Evolutionary conservation across 78 protist genomes (phyloP).

Genomic region (Protostelium mycophagum): DNA sequence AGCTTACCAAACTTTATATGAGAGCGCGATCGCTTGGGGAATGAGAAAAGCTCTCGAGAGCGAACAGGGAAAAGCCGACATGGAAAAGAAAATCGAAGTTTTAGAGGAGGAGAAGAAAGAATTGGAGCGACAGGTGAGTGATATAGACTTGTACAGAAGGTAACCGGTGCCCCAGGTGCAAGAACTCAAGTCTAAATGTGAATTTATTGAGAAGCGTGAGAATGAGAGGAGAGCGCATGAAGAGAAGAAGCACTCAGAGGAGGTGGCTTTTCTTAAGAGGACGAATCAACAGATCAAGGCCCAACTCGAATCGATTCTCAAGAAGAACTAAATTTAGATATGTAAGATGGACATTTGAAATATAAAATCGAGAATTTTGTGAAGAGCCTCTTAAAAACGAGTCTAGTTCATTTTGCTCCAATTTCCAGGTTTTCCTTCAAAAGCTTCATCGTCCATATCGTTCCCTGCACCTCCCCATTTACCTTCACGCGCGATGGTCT

Average conservation of each 20-base stretch:
- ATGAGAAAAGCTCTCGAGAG: conserved; percentile 85
- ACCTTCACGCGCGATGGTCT: not conserved
- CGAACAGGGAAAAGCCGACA: conserved; percentile 67
- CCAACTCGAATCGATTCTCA: conserved; percentile 66
- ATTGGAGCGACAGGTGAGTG: conserved; percentile 40
- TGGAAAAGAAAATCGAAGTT: conserved; percentile 50
- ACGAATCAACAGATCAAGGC: conserved; percentile 73
- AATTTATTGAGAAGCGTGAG: conserved; percentile 60
- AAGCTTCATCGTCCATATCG: not conserved
- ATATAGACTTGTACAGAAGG: not conserved
- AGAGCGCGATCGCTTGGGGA: conserved; percentile 83
- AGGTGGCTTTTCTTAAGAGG: conserved; percentile 69
- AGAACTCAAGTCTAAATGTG: conserved; percentile 66
- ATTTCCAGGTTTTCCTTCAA: not conserved
- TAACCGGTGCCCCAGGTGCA: not conserved
- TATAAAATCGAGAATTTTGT: too few species aligned
- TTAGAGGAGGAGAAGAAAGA: conserved; percentile 57
- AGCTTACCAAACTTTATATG: conserved; percentile 81
- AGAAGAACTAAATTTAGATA: conserved; percentile 17
- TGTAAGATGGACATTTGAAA: too few species aligned
- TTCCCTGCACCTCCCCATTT: not conserved
- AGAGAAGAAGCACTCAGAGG: conserved; percentile 80
- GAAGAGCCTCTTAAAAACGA: too few species aligned
- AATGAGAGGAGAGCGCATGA: conserved; percentile 63
- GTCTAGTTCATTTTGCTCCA: too few species aligned